phyloP scores from a whole-genome alignment of 1,139 yeast genomes.

The Taiozyma sp. region DNA sequence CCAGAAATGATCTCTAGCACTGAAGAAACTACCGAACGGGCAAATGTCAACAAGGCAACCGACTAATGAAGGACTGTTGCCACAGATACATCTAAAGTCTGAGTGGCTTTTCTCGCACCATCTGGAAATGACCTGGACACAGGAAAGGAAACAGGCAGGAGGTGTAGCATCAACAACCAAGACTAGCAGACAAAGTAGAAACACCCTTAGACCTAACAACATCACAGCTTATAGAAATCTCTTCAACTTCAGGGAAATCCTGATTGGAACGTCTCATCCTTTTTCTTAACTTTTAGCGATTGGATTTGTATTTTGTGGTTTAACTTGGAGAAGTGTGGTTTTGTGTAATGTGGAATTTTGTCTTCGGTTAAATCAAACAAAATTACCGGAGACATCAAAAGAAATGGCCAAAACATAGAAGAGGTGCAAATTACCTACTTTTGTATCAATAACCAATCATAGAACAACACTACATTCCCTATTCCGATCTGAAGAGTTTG shows the following conservation, averaged over 20 bases:
- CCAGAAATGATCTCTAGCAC: constrained; percentile 48
- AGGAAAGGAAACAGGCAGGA: constrained; percentile 48
- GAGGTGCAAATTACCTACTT: too few species aligned
- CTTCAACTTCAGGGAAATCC: not conserved
- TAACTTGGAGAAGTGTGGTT: not conserved
- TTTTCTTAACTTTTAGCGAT: not conserved
- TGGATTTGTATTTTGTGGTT: not conserved
- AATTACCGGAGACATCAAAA: not conserved
- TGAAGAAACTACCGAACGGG: constrained; percentile 41
- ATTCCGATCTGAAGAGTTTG: too few species aligned
- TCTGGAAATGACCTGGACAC: constrained; percentile 36
- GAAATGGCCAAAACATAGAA: too few species aligned
- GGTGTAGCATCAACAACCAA: constrained; percentile 34
- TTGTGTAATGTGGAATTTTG: not conserved
- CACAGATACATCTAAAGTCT: constrained; percentile 40
- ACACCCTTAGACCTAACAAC: not conserved
- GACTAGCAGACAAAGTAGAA: not conserved
- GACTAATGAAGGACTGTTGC: constrained; percentile 32
- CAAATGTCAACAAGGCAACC: constrained; percentile 45
- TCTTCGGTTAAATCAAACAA: not conserved
- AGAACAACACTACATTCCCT: too few species aligned
- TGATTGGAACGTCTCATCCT: not conserved
- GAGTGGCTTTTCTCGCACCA: constrained; percentile 29
- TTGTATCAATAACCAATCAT: too few species aligned
- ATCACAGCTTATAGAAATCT: not conserved